Conservation (phyloP, 495 filamentous ascomycete species). For the Penicillium antarcticum region DNA sequence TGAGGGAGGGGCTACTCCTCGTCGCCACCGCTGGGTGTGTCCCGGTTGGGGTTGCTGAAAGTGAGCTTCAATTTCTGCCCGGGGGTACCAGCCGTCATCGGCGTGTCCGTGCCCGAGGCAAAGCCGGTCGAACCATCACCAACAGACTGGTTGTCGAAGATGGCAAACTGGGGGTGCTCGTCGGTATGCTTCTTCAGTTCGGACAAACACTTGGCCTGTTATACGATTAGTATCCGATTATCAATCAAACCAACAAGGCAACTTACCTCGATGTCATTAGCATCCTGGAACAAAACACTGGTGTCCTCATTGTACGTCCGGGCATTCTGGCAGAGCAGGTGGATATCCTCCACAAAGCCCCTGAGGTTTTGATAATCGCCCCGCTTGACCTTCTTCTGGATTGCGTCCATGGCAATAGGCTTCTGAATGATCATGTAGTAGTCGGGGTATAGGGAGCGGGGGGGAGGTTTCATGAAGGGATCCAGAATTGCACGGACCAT, state of each 20-base stretch:
- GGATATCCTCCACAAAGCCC: conserved; percentile 79
- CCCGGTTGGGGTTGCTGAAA: conserved; percentile 47
- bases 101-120: conserved; percentile 67
- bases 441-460: conserved; percentile 82
- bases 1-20: conserved; percentile 31
- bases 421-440: conserved; percentile 91
- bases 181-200: conserved; percentile 68
- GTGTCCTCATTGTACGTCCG: conserved; percentile 94
- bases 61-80: conserved; percentile 59
- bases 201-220: conserved; percentile 61
- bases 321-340: conserved; percentile 83
- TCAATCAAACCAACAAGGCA: not conserved
- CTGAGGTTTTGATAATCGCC: conserved; percentile 80
- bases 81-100: conserved; percentile 52
- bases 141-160: conserved; percentile 57
- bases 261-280: conserved; percentile 86
- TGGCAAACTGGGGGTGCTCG: conserved; percentile 67
- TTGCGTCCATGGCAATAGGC: conserved; percentile 91
- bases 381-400: conserved; percentile 89
- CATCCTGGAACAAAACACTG: conserved; percentile 87
- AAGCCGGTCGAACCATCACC: conserved; percentile 65
- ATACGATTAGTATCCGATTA: conserved; percentile 24
- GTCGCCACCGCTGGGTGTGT: conserved; percentile 25
- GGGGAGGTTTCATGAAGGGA: conserved; percentile 87
- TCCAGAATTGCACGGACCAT: conserved; percentile 78